phyloP scores from a whole-genome alignment of 2,329 filamentous ascomycete species.

The Acarospora socialis region DNA sequence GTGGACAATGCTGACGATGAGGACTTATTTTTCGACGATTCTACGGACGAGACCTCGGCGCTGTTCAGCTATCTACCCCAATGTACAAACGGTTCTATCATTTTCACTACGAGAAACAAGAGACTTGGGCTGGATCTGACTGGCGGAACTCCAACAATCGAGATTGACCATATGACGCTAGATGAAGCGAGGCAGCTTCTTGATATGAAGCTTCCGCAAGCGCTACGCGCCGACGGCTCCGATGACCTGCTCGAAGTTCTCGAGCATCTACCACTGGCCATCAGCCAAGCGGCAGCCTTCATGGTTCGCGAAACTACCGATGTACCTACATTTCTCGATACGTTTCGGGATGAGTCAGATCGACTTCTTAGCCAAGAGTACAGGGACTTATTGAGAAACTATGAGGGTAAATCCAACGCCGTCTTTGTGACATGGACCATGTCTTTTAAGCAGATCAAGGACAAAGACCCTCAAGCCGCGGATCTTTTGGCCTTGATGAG shows the following conservation, averaged over 20 bases:
- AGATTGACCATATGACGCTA: no score
- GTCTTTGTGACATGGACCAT: constrained; percentile 22
- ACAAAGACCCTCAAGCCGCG: constrained; percentile 15
- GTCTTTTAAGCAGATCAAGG: constrained; percentile 20
- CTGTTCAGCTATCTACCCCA: constrained; percentile 10
- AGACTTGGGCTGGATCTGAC: constrained; percentile 3
- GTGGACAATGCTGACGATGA: constrained; percentile 15
- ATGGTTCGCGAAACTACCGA: constrained; percentile 18
- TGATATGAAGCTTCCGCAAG: no score
- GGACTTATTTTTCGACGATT: constrained; percentile 4
- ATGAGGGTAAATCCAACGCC: constrained; percentile 15
- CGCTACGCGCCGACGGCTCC: no score
- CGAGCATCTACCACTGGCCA: constrained; percentile 20
- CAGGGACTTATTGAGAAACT: no score
- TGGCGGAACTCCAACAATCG: no score
- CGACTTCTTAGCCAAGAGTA: no score
- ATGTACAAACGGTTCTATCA: constrained; percentile 8
- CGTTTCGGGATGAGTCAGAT: no score
- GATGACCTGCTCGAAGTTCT: constrained; percentile 13
- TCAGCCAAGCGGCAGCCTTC: constrained; percentile 20
- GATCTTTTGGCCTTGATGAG: constrained; percentile 19
- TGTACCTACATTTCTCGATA: no score
- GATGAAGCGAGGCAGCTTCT: no score
- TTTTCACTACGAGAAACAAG: constrained; percentile 12
- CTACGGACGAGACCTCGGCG: constrained; percentile 1